phyloP scores from a whole-genome alignment of 805 yeast species.

The Lachancea nothofagi region DNA sequence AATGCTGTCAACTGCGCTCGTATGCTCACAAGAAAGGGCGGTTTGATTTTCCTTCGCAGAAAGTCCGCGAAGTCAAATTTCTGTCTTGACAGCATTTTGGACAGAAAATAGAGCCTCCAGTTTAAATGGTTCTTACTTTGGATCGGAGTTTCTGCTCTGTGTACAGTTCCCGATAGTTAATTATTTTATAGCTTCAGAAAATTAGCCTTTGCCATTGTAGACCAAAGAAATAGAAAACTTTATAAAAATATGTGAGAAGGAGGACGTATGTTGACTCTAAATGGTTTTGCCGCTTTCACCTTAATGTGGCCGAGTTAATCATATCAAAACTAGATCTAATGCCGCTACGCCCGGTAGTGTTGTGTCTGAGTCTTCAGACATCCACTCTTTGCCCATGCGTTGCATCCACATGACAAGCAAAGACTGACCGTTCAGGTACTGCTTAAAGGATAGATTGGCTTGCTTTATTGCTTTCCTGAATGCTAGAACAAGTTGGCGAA shows the following conservation, averaged over 20 bases:
- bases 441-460: conserved; percentile 17
- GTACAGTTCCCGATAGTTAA: too few species aligned
- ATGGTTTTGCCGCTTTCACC: too few species aligned
- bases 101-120: too few species aligned
- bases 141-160: too few species aligned
- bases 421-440: conserved; percentile 14
- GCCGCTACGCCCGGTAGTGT: conserved; percentile 12
- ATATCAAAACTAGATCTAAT: conserved; percentile 13
- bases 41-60: conserved; percentile 2
- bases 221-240: too few species aligned
- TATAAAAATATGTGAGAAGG: too few species aligned
- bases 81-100: conserved; percentile 1
- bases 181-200: too few species aligned
- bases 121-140: too few species aligned
- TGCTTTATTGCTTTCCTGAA: conserved; percentile 19
- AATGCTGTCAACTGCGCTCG: conserved; percentile 69
- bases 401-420: conserved; percentile 12
- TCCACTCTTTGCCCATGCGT: conserved; percentile 13
- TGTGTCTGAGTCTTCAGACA: conserved; percentile 11
- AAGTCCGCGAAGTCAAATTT: conserved; percentile 1
- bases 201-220: too few species aligned
- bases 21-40: conserved; percentile 55
- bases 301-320: too few species aligned
- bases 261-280: too few species aligned
- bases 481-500: conserved; percentile 16